Percentiles rank a stretch among this genome's conserved stretches.
phyloP scores from a whole-genome alignment of 768 basidiomycete species.

The Amanita phalloides region DNA sequence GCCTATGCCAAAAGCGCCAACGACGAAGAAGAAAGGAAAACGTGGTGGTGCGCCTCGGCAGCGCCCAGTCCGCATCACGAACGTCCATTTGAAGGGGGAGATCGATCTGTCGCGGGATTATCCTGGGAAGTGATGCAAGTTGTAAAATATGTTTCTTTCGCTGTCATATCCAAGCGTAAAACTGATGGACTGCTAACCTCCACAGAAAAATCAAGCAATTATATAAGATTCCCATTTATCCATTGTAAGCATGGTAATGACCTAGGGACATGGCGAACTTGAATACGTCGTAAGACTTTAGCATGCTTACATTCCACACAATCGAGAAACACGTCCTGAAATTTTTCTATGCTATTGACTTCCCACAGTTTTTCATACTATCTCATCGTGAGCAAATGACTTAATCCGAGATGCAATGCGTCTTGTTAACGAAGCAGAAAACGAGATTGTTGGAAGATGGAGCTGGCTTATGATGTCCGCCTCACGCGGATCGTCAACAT shows the following conservation, averaged over 20 bases:
- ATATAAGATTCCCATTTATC: neutral
- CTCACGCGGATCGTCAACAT: neutral
- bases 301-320: slow-evolving; percentile 5
- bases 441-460: slow-evolving; percentile 1
- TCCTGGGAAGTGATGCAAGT: slow-evolving; percentile 21
- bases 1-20: slow-evolving; percentile 40
- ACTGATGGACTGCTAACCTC: neutral
- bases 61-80: slow-evolving; percentile 76
- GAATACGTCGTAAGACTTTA: neutral
- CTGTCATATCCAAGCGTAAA: neutral
- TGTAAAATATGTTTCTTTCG: neutral
- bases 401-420: neutral
- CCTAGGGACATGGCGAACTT: slow-evolving; percentile 6
- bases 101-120: slow-evolving; percentile 81
- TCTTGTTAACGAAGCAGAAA: slow-evolving; percentile 4
- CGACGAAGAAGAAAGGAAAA: slow-evolving; percentile 69
- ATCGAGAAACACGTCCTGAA: slow-evolving; percentile 7
- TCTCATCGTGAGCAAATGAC: slow-evolving; percentile 1
- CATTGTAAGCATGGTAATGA: slow-evolving; percentile 12
- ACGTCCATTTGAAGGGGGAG: slow-evolving; percentile 76
- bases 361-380: slow-evolving; percentile 5
- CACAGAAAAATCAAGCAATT: slow-evolving; percentile 1
- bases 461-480: slow-evolving; percentile 2
- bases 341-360: slow-evolving; percentile 5
- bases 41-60: slow-evolving; percentile 65